phyloP scores from a whole-genome alignment of 2,329 filamentous ascomycete species.

The Talaromyces sp. region DNA sequence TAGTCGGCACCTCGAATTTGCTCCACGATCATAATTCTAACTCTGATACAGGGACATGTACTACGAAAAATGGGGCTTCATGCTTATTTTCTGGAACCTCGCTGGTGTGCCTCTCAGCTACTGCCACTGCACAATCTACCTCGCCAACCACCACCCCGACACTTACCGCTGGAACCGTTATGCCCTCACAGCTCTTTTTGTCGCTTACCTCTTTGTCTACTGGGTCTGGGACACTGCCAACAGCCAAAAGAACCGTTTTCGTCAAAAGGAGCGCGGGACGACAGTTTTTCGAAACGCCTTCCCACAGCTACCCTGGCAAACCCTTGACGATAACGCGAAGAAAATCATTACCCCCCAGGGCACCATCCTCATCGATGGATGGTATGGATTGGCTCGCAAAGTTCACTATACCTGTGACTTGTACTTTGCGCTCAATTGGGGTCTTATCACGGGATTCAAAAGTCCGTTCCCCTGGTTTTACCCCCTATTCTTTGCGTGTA shows the following conservation, averaged over 20 bases:
- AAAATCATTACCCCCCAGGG: constrained; percentile 69
- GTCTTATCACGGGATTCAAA: constrained; percentile 72
- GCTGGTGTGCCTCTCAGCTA: constrained; percentile 87
- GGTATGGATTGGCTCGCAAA: constrained; percentile 77
- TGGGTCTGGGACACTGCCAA: constrained; percentile 92
- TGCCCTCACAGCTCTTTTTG: constrained; percentile 62
- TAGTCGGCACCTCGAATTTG: constrained; percentile 26
- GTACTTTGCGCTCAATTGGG: constrained; percentile 75
- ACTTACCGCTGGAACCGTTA: constrained; percentile 73
- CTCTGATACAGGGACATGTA: constrained; percentile 72
- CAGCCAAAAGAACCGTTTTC: constrained; percentile 91
- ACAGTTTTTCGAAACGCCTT: constrained; percentile 70
- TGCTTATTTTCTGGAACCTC: constrained; percentile 97
- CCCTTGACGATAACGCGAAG: constrained; percentile 68
- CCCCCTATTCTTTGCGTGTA: constrained; percentile 71
- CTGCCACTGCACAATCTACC: constrained; percentile 88
- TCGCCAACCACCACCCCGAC: constrained; percentile 75
- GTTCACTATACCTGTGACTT: constrained; percentile 77
- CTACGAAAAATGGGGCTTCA: constrained; percentile 95
- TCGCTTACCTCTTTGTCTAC: constrained; percentile 76
- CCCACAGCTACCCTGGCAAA: constrained; percentile 86
- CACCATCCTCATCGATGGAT: constrained; percentile 76
- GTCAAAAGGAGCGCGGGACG: constrained; percentile 71
- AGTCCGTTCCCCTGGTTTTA: constrained; percentile 90
- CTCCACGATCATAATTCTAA: neutral